Conservation (phyloP, 2,329 filamentous ascomycete genomes). For the Xylariaceae sp. region DNA sequence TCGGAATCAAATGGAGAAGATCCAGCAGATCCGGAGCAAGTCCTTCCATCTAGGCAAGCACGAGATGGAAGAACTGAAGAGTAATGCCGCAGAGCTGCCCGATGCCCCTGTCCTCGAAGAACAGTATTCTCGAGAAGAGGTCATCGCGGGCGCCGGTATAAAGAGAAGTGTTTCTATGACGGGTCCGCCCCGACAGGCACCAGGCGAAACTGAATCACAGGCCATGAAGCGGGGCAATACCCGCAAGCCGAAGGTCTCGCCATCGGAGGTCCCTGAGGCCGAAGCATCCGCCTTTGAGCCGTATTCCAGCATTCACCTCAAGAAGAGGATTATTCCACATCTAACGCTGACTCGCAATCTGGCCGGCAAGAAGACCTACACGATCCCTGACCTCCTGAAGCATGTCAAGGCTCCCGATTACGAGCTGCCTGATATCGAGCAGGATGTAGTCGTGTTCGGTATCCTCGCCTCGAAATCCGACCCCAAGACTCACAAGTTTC, state of each 20-base stretch:
- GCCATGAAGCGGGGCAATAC: constrained; percentile 18
- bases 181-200: constrained; percentile 24
- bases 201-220: constrained; percentile 15
- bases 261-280: constrained; percentile 37
- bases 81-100: constrained; percentile 50
- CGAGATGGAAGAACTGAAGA: constrained; percentile 57
- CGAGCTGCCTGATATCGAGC: constrained; percentile 72
- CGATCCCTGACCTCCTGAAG: constrained; percentile 74
- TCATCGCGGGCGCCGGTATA: constrained; percentile 42
- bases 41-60: constrained; percentile 53
- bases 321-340: constrained; percentile 77
- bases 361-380: constrained; percentile 68
- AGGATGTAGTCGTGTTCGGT: constrained; percentile 84
- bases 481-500: constrained; percentile 56
- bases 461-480: constrained; percentile 85
- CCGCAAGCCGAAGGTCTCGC: constrained; percentile 25
- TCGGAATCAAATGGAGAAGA: constrained; percentile 46
- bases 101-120: constrained; percentile 43
- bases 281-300: constrained; percentile 69
- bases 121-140: constrained; percentile 59
- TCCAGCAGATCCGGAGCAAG: constrained; percentile 48
- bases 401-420: constrained; percentile 79
- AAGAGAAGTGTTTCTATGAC: constrained; percentile 43
- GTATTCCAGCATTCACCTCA: constrained; percentile 80
- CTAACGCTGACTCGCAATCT: constrained; percentile 72